These are phyloP conservation scores for Fusarium coffeatum DNA, from an alignment of 2,329 filamentous ascomycete genomes.

Conservation along the genomic window DNA sequence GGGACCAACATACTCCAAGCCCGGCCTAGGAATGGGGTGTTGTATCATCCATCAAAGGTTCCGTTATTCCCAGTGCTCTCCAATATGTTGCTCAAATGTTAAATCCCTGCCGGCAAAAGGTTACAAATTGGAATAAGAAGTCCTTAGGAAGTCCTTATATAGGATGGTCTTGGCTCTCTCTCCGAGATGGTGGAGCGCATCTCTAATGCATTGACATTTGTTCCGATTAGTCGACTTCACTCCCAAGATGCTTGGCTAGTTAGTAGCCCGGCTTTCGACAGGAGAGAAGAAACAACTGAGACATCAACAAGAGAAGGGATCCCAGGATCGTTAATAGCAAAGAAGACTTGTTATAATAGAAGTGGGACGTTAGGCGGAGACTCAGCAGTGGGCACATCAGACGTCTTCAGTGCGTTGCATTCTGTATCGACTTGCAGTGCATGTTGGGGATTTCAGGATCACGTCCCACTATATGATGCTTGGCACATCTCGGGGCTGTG, in stretches of 20 bases:
- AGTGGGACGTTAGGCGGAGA: conserved; percentile 36
- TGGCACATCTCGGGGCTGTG: conserved; percentile 47
- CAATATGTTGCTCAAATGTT: conserved; percentile 15
- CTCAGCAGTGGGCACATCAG: conserved; percentile 17
- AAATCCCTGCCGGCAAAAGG: conserved; percentile 20
- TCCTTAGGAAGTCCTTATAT: conserved; percentile 27
- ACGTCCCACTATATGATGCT: conserved; percentile 38
- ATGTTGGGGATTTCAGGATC: conserved; percentile 37
- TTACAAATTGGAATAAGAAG: conserved; percentile 29
- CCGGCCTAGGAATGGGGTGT: not conserved
- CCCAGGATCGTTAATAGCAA: conserved; percentile 7
- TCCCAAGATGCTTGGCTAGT: conserved; percentile 12
- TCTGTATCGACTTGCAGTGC: conserved; percentile 31
- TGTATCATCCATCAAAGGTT: conserved; percentile 2
- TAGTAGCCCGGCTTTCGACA: conserved; percentile 4
- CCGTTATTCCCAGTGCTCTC: not conserved
- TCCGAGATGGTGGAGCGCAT: conserved; percentile 39
- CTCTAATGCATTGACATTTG: conserved; percentile 28
- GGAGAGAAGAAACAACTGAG: conserved; percentile 26
- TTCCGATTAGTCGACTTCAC: conserved; percentile 30
- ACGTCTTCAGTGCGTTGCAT: not conserved
- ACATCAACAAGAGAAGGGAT: conserved; percentile 21
- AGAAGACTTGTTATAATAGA: conserved; percentile 20
- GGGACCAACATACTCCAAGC: not conserved
- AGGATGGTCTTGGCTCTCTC: conserved; percentile 26